Base-by-base conservation (phyloP, 768 basidiomycete species). In the Pulveroboletus sp. region DNA sequence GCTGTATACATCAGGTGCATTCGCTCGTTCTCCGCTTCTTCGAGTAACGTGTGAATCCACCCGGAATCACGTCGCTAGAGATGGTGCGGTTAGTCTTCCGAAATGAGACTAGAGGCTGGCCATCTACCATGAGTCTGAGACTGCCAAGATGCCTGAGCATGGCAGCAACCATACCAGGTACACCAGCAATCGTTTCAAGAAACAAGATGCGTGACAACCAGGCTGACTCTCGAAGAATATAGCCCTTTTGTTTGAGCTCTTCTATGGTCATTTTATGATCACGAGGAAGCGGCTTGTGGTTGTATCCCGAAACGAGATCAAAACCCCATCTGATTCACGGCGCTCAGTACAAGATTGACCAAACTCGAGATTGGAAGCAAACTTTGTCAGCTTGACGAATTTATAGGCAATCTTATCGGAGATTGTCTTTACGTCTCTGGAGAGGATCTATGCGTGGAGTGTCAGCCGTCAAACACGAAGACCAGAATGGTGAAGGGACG, bases 21-120 rank as follows among this genome's bases (percentile, higher is more conserved):
- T 32, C 95, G 76, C 71, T 99, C 95, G 65, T 98, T 98, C 64
- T 98, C 93, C 11, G 93, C 93, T 72, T 96, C 95, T 64, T 93
- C 87, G 15, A 96, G 73, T 39, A 92, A 80, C 6, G 92, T 94
- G 65, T 93, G 90, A 56, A 96, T 96, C 93, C 93, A 93, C 33
- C 80, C 76, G 26, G 74, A 74, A 59, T 81, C 79, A 51, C 78
- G 74, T 57, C 73, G 69, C 74, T 80, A 54, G 38, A n/a, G 39
- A 49, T 37, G 30, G 26, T 30, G 35, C 27, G 38, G 51, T 55
- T 50, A 55, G 46, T 38, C 9, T 35, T 32, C 14, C 26, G 51
- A 53, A 36, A 46, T 36, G 47, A 50, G 27, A 38, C 31, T 12
- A 28, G 47, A 57, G 21, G 52, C 55, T 41, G 50, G 46, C 39